Evolutionary conservation across 495 filamentous ascomycete species (phyloP), one percentile per base, ranked within the genome.

Genomic region (Aspergillus egyptiacus): DNA sequence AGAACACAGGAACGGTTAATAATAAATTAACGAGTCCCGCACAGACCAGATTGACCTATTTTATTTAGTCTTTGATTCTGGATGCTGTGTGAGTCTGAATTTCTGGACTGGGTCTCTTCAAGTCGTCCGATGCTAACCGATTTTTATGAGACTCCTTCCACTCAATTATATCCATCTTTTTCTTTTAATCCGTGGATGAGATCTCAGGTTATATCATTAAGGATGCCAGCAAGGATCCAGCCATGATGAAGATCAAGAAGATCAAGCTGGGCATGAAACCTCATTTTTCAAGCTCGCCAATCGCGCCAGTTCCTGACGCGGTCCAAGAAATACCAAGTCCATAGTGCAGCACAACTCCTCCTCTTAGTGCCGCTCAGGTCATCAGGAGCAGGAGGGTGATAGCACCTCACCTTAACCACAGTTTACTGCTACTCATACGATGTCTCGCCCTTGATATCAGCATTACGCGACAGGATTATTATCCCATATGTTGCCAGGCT

Each of bases 381-480:
- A 23, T 36, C 20, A 7, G 6, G 17, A 7, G 35, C 23, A 38
- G 46, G 40, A 27, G 46, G 34, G 45, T 40, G 27, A 46, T 40
- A 36, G 37, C 31, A 35, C 11, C 18, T 40, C 11, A 14, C 15
- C n/a, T n/a, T n/a, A n/a, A 32, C 36, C 34, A 27, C 10, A 13
- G 15, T 22, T 44, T 50, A 30, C n/a, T n/a, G n/a, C n/a, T n/a
- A n/a, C 44, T 38, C 53, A 55, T 44, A 23, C 31, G 23, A 54
- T 36, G 28, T 35, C 22, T 43, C 11, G 36, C 34, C 19, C 46
- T 45, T 22, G 37, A 30, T 42, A 52, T 45, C 31, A 40, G 28
- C 32, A 51, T 57, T 57, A 57, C 55, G 54, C 24, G 53, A 55
- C 50, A 25, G 14, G 48, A 57, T 57, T 50, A 57, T 57, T 50